Conservation (phyloP, 2,329 filamentous ascomycete genomes). For the Fulvia fulva region DNA sequence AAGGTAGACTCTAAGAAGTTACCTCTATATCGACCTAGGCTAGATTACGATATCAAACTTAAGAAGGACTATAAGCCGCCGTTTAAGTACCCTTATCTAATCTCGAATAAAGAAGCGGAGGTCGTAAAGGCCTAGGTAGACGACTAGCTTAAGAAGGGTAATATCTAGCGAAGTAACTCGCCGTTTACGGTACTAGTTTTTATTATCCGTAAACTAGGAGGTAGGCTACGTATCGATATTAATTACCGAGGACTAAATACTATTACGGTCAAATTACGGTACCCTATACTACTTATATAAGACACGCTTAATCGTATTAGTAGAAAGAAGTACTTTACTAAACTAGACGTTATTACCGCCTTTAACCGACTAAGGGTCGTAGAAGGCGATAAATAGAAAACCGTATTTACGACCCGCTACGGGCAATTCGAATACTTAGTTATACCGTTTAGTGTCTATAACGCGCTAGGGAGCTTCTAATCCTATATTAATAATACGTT, state of each 20-base stretch:
- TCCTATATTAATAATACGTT: no score
- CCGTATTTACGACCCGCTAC: no score
- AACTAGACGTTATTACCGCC: neutral
- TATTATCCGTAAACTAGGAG: conserved; percentile 1
- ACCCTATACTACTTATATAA: conserved; percentile 2
- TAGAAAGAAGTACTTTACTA: conserved; percentile 4
- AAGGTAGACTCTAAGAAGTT: neutral
- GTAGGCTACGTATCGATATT: neutral
- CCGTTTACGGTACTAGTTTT: neutral
- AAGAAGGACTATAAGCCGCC: neutral
- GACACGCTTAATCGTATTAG: conserved; percentile 2
- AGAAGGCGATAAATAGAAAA: no score
- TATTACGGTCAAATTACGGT: conserved; percentile 1
- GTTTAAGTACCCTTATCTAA: neutral
- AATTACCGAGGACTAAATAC: conserved; percentile 3
- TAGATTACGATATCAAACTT: conserved; percentile 3
- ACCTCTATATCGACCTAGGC: neutral
- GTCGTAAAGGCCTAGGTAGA: conserved; percentile 1
- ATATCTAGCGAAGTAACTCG: neutral
- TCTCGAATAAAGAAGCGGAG: neutral
- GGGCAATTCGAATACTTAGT: no score
- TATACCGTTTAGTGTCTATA: no score
- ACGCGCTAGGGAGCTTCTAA: no score
- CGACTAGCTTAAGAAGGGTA: neutral
- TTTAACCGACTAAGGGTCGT: neutral